Percentiles rank a stretch among this genome's conserved stretches.
These are phyloP conservation scores for Oleoguttula mirabilis DNA, from an alignment of 495 filamentous ascomycete genomes.

Conservation along the genomic window DNA sequence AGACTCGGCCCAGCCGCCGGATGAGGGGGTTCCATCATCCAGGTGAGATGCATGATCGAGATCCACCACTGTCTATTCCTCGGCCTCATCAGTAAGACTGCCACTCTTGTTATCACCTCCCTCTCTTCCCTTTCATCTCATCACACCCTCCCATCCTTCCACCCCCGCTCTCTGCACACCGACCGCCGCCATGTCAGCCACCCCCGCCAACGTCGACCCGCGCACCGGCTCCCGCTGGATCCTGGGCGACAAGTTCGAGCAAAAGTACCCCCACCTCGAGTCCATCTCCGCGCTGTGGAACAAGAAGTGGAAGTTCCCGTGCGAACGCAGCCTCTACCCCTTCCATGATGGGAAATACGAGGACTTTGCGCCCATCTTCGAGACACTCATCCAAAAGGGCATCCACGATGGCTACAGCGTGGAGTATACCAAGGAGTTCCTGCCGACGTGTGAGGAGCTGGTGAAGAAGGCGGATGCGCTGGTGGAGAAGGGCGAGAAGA, in stretches of 20 bases:
- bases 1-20: too few relatives aligned
- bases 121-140: too few relatives aligned
- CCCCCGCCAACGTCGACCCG: too few relatives aligned
- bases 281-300: constrained; percentile 63
- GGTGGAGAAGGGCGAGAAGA: constrained; percentile 26
- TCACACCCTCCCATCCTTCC: neutral
- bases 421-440: constrained; percentile 52
- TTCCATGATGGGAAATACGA: constrained; percentile 58
- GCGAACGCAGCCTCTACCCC: constrained; percentile 25
- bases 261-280: constrained; percentile 41
- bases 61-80: too few relatives aligned
- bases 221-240: constrained; percentile 22
- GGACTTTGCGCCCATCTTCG: constrained; percentile 62
- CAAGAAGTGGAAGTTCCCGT: constrained; percentile 57
- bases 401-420: constrained; percentile 52
- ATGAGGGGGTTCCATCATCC: too few relatives aligned
- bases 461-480: constrained; percentile 37
- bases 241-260: constrained; percentile 21
- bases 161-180: neutral
- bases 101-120: too few relatives aligned
- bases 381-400: constrained; percentile 45
- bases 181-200: neutral
- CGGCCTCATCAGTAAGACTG: too few relatives aligned
- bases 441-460: constrained; percentile 42
- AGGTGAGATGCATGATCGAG: too few relatives aligned